Evolutionary conservation across 805 yeast genomes (phyloP).

Genomic region (Saturnispora kantuleensis): DNA sequence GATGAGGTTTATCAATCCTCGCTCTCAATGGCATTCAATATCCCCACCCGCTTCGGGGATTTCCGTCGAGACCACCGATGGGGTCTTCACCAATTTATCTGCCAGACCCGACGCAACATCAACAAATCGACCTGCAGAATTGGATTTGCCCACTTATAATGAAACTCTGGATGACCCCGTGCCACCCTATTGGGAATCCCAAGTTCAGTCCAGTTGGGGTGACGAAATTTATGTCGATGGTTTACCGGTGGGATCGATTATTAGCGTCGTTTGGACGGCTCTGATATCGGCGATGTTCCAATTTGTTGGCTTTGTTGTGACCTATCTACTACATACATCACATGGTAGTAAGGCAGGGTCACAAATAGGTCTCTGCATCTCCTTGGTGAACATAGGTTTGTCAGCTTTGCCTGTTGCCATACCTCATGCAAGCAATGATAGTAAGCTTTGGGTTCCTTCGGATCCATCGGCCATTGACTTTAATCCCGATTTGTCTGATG

Average conservation of each 20-base stretch:
- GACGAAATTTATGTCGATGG: slow-evolving; percentile 95
- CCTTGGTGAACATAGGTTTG: slow-evolving; percentile 64
- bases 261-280: slow-evolving; percentile 83
- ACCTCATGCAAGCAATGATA: slow-evolving; percentile 12
- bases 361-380: slow-evolving; percentile 81
- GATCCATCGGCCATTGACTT: slow-evolving; percentile 52
- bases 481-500: slow-evolving; percentile 14
- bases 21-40: slow-evolving; percentile 19
- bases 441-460: slow-evolving; percentile 31
- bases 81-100: slow-evolving; percentile 83
- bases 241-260: slow-evolving; percentile 86
- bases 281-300: slow-evolving; percentile 88
- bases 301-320: slow-evolving; percentile 83
- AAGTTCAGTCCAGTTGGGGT: slow-evolving; percentile 61
- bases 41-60: slow-evolving; percentile 12
- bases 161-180: slow-evolving; percentile 91
- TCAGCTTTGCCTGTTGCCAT: slow-evolving; percentile 38
- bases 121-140: slow-evolving; percentile 31
- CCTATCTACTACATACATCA: slow-evolving; percentile 86
- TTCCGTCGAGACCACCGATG: slow-evolving; percentile 44
- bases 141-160: slow-evolving; percentile 77
- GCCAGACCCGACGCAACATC: slow-evolving; percentile 68
- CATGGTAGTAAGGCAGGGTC: slow-evolving; percentile 97
- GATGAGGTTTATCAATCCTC: slow-evolving; percentile 18
- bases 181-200: slow-evolving; percentile 95